Conservation (phyloP, 2,329 filamentous ascomycete species). For the Beauveria brongniartii region DNA sequence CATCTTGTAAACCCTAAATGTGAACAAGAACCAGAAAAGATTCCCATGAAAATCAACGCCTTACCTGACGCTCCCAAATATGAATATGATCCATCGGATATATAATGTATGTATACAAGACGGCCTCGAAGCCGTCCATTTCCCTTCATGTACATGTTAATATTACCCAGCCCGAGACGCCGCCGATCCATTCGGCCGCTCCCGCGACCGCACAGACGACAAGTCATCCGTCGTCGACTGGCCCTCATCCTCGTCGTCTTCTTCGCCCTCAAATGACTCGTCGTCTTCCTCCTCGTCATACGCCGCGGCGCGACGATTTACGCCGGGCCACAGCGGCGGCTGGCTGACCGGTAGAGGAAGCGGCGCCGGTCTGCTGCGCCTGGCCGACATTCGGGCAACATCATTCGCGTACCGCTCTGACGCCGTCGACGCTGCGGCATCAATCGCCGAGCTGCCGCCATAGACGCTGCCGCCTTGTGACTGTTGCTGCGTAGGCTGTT, state of each 20-base stretch:
- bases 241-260: constrained; percentile 24
- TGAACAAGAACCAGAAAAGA: too few species aligned
- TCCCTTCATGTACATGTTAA: neutral
- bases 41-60: neutral
- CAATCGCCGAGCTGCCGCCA: constrained; percentile 5
- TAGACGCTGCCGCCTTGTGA: neutral
- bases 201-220: constrained; percentile 9
- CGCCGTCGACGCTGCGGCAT: neutral
- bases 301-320: constrained; percentile 23
- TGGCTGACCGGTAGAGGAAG: constrained; percentile 21
- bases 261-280: constrained; percentile 23
- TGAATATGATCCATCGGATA: neutral
- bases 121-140: neutral
- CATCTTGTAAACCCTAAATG: neutral
- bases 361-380: constrained; percentile 13
- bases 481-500: neutral
- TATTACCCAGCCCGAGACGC: neutral
- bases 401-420: neutral
- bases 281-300: constrained; percentile 26
- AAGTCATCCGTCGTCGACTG: constrained; percentile 22
- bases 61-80: neutral
- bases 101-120: neutral
- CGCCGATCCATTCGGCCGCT: neutral
- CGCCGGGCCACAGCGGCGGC: constrained; percentile 37
- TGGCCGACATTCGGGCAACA: constrained; percentile 16